These are phyloP conservation scores for Phyllosticta ampelicida DNA, from an alignment of 2,329 filamentous ascomycete species.

Conservation along the genomic window DNA sequence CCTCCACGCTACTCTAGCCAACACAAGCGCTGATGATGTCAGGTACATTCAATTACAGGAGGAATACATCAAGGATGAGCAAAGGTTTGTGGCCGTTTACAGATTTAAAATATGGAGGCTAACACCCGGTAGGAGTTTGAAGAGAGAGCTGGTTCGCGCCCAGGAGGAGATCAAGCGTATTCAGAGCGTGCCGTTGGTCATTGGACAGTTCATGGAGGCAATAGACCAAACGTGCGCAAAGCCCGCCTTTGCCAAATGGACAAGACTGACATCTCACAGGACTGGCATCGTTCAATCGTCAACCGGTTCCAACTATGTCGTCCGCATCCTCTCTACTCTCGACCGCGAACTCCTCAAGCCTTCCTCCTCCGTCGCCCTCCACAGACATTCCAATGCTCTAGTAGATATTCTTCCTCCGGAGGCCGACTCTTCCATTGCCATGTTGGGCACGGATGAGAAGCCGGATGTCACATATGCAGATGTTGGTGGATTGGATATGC, in stretches of 20 bases:
- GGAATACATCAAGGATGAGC: conserved; percentile 99
- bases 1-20: background rate
- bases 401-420: conserved; percentile 98
- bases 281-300: conserved; percentile 98
- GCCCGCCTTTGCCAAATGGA: background rate
- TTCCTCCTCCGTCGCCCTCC: conserved; percentile 91
- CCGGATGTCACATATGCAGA: conserved; percentile 97
- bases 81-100: conserved; percentile 48
- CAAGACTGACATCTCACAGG: conserved; percentile 37
- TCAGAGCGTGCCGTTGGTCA: conserved; percentile 94
- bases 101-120: background rate
- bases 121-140: conserved; percentile 59
- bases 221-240: conserved; percentile 87
- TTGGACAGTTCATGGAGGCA: conserved; percentile 99
- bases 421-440: conserved; percentile 96
- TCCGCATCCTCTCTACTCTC: conserved; percentile 94
- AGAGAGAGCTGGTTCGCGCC: conserved; percentile 90
- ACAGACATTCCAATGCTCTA: conserved; percentile 95
- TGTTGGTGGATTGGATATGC: conserved; percentile 96
- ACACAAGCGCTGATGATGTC: conserved; percentile 17
- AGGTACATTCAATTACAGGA: conserved; percentile 96
- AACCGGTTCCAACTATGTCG: conserved; percentile 97
- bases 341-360: conserved; percentile 97
- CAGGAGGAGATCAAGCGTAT: conserved; percentile 99
- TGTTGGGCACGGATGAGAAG: conserved; percentile 95